A percentile compares a stretch with the other conserved stretches of the same genome.
Evolutionary conservation across 495 filamentous ascomycete species (phyloP).

Genomic region (Niebla homalea): DNA sequence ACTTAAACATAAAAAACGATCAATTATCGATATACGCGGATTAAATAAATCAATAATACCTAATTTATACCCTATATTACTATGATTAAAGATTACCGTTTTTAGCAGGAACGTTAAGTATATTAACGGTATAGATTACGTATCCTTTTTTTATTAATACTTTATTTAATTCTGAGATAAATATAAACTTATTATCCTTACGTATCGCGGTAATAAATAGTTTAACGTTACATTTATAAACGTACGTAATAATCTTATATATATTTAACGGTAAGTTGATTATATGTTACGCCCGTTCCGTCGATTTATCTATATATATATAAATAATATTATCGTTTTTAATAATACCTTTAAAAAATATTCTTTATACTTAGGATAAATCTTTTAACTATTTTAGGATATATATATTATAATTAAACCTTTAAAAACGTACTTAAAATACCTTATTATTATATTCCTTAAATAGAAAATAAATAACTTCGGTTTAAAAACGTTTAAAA

Average conservation of each 20-base stretch:
- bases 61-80: neutral
- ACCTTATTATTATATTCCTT: neutral
- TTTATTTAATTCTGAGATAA: neutral
- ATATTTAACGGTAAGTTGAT: slow-evolving; percentile 4
- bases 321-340: slow-evolving; percentile 5
- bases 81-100: slow-evolving; percentile 5
- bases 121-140: slow-evolving; percentile 4
- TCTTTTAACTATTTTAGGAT: neutral
- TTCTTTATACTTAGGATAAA: neutral
- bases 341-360: neutral
- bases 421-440: neutral
- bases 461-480: slow-evolving; percentile 1
- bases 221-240: slow-evolving; percentile 1
- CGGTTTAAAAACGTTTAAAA: no score
- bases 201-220: neutral
- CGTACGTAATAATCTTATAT: neutral
- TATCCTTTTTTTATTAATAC: slow-evolving; percentile 6
- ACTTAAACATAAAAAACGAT: neutral
- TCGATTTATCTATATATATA: neutral
- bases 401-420: neutral
- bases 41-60: slow-evolving; percentile 1
- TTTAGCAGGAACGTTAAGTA: neutral
- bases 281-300: neutral
- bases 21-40: slow-evolving; percentile 5
- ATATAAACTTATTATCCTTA: slow-evolving; percentile 5